A percentile compares a stretch with the other conserved stretches of the same genome.
Conservation (phyloP, 2,329 filamentous ascomycete species). For the Aschersonia sp. region DNA sequence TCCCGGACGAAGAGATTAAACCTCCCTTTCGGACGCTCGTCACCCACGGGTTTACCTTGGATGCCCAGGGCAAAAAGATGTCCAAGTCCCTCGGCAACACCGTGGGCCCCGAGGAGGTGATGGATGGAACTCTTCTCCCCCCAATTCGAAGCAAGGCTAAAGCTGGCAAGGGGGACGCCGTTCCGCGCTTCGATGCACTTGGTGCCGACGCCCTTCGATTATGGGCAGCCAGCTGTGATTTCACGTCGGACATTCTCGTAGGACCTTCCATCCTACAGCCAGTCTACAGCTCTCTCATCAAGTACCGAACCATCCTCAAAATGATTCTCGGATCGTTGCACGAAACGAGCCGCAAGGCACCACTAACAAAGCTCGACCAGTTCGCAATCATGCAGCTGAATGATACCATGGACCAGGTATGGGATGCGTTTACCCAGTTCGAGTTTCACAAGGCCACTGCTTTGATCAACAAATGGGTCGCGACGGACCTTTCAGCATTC, state of each 20-base stretch:
- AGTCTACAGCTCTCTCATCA: constrained; percentile 63
- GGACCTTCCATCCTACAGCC: constrained; percentile 63
- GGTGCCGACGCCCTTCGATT: constrained; percentile 78
- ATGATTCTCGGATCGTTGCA: constrained; percentile 71
- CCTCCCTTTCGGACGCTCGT: constrained; percentile 80
- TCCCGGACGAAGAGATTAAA: constrained; percentile 10
- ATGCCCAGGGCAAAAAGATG: constrained; percentile 90
- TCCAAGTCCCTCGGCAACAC: constrained; percentile 92
- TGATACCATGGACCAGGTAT: constrained; percentile 49
- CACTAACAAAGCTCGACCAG: constrained; percentile 49
- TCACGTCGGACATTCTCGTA: constrained; percentile 74
- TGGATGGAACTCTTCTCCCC: constrained; percentile 66
- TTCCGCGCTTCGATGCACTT: constrained; percentile 47
- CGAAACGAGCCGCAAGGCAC: constrained; percentile 31
- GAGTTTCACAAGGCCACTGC: constrained; percentile 72
- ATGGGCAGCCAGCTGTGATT: constrained; percentile 87
- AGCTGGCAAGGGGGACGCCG: constrained; percentile 4
- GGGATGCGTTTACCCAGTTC: constrained; percentile 49
- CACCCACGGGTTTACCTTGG: constrained; percentile 89
- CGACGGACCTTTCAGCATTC: constrained; percentile 74
- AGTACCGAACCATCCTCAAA: constrained; percentile 80
- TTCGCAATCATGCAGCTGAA: constrained; percentile 65
- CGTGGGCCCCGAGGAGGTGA: constrained; percentile 67
- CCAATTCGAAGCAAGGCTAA: constrained; percentile 50
- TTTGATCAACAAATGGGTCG: constrained; percentile 66